Evolutionary conservation across 2,329 filamentous ascomycete species (phyloP), one percentile per base, ranked within the genome.

Genomic region (Pseudogymnoascus sp.): DNA sequence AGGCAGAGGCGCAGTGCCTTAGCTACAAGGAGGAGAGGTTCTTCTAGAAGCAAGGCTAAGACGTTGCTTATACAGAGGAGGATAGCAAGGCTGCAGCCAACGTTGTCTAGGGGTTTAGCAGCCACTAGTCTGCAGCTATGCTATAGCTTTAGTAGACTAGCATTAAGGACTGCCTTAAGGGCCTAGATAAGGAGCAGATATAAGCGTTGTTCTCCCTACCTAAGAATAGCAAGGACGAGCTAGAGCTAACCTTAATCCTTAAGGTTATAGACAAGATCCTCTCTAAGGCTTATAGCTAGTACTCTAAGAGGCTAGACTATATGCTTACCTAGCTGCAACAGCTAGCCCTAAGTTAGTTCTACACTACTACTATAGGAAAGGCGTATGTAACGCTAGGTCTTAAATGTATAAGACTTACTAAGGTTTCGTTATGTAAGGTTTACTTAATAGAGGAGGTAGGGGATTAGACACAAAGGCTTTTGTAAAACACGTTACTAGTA

Each of bases 231-330:
- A 21, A 61, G 2, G 59, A 52, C 39, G 38, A 62, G 62, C 62
- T 60, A 1, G 60, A 65, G 64, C 49, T 63, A 16, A 52, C 59
- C 49, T 21, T 62, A 5, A 65, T 63, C 1, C 49, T 65, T 1
- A 59, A 65, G 43, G 62, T 65, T 3, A 62, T 63, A 21, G 64
- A 63, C 12, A 38, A 64, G 63, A 62, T 64, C 63, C 41, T 64
- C 14, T 12, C 43, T 3, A 21, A 61, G 61, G 63, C 62, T 11
- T 21, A 65, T 12, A 45, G 62, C 61, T 65, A 16, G 63, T 65
- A 38, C 63, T 64, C 63, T 41, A 41, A 64, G 11, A 58, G 63
- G n/a, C 61, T 33, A n/a, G 61, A 63, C 11, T 64, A n/a, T 16
- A 64, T 62, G 45, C 61, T 64, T 1, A 64, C 61, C 12, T 64